A percentile compares a stretch with the other conserved stretches of the same genome.
Conservation (phyloP, 495 filamentous ascomycete genomes). For the Halenospora varia region DNA sequence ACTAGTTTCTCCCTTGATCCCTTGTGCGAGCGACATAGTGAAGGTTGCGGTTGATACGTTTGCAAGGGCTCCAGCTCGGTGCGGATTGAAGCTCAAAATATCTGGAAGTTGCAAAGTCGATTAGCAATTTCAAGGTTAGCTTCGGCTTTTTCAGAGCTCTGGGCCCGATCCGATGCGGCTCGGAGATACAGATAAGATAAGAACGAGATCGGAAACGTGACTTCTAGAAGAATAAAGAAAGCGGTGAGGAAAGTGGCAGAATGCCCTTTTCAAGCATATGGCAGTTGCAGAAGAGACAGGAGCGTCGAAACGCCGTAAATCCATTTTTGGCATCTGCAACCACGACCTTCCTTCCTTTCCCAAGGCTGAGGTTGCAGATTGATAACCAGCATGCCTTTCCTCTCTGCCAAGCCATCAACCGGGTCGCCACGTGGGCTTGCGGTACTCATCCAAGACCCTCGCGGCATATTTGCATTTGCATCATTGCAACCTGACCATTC, state of each 20-base stretch:
- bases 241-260: not conserved
- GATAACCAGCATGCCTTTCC: no score
- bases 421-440: not conserved
- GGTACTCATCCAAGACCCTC: not conserved
- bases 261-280: not conserved
- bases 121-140: not conserved
- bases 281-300: not conserved
- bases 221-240: not conserved
- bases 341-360: not conserved
- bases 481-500: not conserved
- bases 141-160: not conserved
- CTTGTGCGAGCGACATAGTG: slow-evolving; percentile 43
- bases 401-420: not conserved
- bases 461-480: no score
- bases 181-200: slow-evolving; percentile 1
- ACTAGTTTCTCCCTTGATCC: slow-evolving; percentile 57
- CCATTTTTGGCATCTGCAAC: not conserved
- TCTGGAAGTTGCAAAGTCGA: not conserved
- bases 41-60: not conserved
- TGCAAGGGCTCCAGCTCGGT: not conserved
- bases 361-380: no score
- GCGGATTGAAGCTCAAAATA: not conserved
- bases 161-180: not conserved
- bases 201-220: no score
- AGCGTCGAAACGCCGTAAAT: not conserved